Evolutionary conservation across 140 eudicot genomes (phyloP), one percentile per base, ranked within the genome.

Genomic region (Flaveria floridana): DNA sequence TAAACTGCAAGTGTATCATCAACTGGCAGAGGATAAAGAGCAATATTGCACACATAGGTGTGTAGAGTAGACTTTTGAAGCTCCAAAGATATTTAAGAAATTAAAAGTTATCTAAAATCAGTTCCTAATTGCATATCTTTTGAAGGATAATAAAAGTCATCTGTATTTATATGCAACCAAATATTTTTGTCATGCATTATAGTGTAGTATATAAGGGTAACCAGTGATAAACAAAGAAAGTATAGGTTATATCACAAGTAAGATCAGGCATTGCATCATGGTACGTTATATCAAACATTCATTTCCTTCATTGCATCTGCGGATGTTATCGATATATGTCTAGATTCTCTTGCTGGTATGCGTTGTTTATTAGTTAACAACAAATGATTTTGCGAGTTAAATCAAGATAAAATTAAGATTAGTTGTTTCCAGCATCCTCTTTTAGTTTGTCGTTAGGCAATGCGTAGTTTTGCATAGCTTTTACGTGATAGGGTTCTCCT

Each of bases 221-320:
- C 14, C 57, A 68, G 18, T 1, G 20, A 39, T 2, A 66, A 76
- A 53, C 74, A 37, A 1, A 19, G 19, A 62, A 11, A 63, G 72
- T n/a, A 65, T 30, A 30, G 37, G 46, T 21, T 58, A 34, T 39
- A 67, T 23, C 16, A 64, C 71, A 13, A 25, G 70, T 21, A 57
- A 68, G 37, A 76, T 76, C 58, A 26, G 25, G 46, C 75, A 68
- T 76, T 55, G 69, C 61, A 41, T 68, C 70, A 76, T 77, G 81
- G 81, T 77, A 77, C 48, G 64, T 69, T 42, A 44, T 58, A 69
- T 58, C 42, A 12, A 77, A 52, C 28, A 26, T 11, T 44, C n/a
- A 70, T 26, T 51, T 70, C 37, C 37, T 30, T 30, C 37, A 30
- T 30, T 28, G 63, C 62, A 70, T 26, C 28, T 0, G 28, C 28